Evolutionary conservation across 2,329 filamentous ascomycete genomes (phyloP), one percentile per base, ranked within the genome.

Genomic region (Aspergillus sergii): DNA sequence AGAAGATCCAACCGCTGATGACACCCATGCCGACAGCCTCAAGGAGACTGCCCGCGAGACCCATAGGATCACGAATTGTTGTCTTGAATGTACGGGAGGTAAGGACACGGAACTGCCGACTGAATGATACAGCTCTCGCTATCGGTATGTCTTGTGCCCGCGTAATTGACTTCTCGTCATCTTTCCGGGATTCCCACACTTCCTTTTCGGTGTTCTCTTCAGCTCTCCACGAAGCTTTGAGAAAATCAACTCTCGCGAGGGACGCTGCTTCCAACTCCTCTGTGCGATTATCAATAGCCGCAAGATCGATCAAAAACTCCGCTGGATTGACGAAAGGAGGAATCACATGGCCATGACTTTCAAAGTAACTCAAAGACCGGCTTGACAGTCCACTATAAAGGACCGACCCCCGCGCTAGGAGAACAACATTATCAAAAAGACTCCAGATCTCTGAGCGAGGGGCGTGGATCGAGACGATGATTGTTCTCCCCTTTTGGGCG

Each of bases 361-460:
- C 82, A 67, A 94, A 93, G 81, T 91, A 90, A 0, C 84, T 77
- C 4, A 91, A 73, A 56, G 88, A 90, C 2, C 84, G 82, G 4
- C 80, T 76, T 30, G 84, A 82, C 0, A 81, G 78, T 0, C 91
- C 91, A 26, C 88, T 89, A 69, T 90, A 94, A 0, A 93, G 85
- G 0, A 89, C 86, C 39, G 84, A 85, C 0, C 91, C 91, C 68
- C 83, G 85, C 1, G 89, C 88, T 3, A 94, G 75, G 14, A 94
- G 82, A 11, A 93, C 81, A 9, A 93, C 81, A 63, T 88, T 87
- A 73, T 93, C 91, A 71, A 94, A 91, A 19, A 93, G 82, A 36
- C 86, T 84, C 90, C 91, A 94, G 16, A 94, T 93, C 73, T 93
- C 91, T 0, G 90, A 92, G 23, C 91, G 84, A 23, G 91, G 91